phyloP scores from a whole-genome alignment of 805 yeast genomes.

The Dipodascus albidus region DNA sequence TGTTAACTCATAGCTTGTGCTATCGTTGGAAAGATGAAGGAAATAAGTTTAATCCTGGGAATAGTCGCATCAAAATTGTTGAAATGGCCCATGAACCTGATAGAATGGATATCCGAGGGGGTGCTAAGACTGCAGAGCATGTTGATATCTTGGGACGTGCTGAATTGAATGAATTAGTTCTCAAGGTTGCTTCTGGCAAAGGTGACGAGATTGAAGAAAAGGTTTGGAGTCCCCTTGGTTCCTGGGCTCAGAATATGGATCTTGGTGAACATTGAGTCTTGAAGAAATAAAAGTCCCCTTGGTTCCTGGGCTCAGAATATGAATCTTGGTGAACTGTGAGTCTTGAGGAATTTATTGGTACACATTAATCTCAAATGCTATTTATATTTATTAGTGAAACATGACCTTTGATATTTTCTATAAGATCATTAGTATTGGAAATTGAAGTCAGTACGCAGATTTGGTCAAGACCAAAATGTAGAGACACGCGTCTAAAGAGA shows the following conservation, averaged over 20 bases:
- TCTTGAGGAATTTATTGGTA: neutral
- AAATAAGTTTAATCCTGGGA: slow-evolving; percentile 68
- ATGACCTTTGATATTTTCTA: no score
- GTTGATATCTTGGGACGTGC: slow-evolving; percentile 94
- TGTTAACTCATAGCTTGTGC: slow-evolving; percentile 80
- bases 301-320: slow-evolving; percentile 48
- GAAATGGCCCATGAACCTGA: slow-evolving; percentile 93
- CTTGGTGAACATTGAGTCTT: slow-evolving; percentile 23
- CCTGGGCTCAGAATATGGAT: slow-evolving; percentile 49
- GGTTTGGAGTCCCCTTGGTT: slow-evolving; percentile 44
- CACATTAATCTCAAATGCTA: no score
- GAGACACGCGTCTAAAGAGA: no score
- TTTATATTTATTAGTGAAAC: no score
- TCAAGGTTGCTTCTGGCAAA: slow-evolving; percentile 71
- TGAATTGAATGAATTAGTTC: slow-evolving; percentile 74
- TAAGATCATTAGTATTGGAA: no score
- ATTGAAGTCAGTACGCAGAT: neutral
- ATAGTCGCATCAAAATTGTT: slow-evolving; percentile 59
- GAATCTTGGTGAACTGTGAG: slow-evolving; percentile 29
- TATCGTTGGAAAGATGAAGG: slow-evolving; percentile 72
- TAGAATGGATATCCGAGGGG: slow-evolving; percentile 88
- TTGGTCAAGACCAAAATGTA: no score
- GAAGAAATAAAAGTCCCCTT: slow-evolving; percentile 25
- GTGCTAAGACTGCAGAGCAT: slow-evolving; percentile 95
- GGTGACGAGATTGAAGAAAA: slow-evolving; percentile 58